Evolutionary conservation across 257 asterid genomes (phyloP).

Genomic region (Fraxinus excelsior): DNA sequence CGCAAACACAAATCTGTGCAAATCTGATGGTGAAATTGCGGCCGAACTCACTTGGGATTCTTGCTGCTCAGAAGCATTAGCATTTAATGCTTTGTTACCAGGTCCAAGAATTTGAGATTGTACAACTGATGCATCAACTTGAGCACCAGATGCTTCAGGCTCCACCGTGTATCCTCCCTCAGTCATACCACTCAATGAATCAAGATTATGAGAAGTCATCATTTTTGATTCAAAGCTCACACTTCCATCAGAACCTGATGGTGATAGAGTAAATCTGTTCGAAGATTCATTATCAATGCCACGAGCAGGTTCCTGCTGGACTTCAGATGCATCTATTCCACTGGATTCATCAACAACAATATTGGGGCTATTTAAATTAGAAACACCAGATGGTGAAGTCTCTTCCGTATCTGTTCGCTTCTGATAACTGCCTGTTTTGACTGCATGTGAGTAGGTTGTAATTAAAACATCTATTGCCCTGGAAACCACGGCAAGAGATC

Average conservation of each 20-base stretch:
- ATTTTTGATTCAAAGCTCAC: conserved; percentile 26
- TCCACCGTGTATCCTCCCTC: conserved; percentile 37
- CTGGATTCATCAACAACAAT: conserved; percentile 38
- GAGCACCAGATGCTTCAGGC: conserved; percentile 41
- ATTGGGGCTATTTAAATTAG: conserved; percentile 39
- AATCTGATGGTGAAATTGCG: conserved; percentile 66
- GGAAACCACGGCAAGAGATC: conserved; percentile 69
- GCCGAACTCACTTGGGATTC: conserved; percentile 70
- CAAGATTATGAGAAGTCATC: conserved; percentile 30
- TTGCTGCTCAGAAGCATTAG: conserved; percentile 49
- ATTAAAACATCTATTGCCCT: conserved; percentile 62
- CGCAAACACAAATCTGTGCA: conserved; percentile 67
- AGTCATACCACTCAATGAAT: conserved; percentile 40
- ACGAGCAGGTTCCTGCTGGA: conserved; percentile 39
- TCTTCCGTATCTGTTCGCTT: conserved; percentile 53
- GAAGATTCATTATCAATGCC: conserved; percentile 38
- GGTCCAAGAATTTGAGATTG: conserved; percentile 45
- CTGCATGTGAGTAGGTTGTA: conserved; percentile 54
- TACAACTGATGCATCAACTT: conserved; percentile 41
- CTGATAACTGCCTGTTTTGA: conserved; percentile 71
- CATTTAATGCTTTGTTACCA: conserved; percentile 45
- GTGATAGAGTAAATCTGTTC: conserved; percentile 37
- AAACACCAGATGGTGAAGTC: conserved; percentile 46
- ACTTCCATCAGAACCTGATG: conserved; percentile 61
- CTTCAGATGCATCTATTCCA: conserved; percentile 44